Conservation (phyloP, 495 filamentous ascomycete species). For the Talaromyces nanjingensis region DNA sequence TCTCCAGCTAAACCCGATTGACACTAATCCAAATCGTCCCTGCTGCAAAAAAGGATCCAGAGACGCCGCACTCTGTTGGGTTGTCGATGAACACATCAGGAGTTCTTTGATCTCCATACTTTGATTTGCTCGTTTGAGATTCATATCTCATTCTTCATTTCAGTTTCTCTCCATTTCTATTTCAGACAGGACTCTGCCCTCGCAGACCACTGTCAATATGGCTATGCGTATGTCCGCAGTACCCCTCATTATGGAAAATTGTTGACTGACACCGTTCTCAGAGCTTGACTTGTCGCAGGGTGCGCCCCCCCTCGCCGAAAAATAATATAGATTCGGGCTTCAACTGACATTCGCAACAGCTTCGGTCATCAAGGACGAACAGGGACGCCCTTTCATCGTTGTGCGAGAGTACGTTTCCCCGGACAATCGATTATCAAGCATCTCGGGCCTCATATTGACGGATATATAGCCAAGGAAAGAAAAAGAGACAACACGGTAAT, state of each 20-base stretch:
- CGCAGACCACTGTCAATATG: constrained; percentile 45
- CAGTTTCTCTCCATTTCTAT: constrained; percentile 1
- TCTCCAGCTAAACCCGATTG: constrained; percentile 6
- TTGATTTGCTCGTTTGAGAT: background rate
- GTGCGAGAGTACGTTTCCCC: constrained; percentile 80
- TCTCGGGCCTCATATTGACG: background rate
- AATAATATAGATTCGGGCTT: background rate
- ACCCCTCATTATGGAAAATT: constrained; percentile 28
- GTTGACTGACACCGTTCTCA: constrained; percentile 30
- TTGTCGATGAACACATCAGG: background rate
- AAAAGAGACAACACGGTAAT: constrained; percentile 92
- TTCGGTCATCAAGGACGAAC: constrained; percentile 81
- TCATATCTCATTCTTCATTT: constrained; percentile 7
- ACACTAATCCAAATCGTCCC: background rate
- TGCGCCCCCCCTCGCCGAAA: constrained; percentile 20
- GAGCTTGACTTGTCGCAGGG: constrained; percentile 74
- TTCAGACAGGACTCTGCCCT: constrained; percentile 14
- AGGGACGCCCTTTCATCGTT: constrained; percentile 94
- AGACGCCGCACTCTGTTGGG: background rate
- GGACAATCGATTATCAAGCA: constrained; percentile 11
- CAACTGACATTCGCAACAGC: constrained; percentile 36
- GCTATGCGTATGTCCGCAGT: constrained; percentile 54
- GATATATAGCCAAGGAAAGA: constrained; percentile 78
- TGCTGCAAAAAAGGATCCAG: background rate
- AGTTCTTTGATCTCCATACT: background rate